Conservation (phyloP, 305 asterid species). For the Solanum hybrid region DNA sequence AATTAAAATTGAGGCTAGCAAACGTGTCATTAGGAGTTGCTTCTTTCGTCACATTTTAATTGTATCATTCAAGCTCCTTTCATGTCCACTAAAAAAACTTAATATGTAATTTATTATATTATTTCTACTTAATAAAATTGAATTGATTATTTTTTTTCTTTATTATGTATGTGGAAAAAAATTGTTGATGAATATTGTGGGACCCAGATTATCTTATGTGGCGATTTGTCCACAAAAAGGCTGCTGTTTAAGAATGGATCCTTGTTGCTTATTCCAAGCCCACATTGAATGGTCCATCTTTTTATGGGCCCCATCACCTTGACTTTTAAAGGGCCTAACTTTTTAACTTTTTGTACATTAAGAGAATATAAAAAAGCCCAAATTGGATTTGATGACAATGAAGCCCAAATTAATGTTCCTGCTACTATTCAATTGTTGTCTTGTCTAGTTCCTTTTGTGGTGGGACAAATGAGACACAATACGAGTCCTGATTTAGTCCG, state of each 20-base stretch:
- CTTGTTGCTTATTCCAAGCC: not conserved
- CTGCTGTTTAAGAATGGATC: not conserved
- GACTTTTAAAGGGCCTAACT: not conserved
- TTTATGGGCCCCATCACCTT: not conserved
- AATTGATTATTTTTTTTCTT: not conserved
- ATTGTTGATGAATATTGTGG: not conserved
- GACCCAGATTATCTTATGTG: not conserved
- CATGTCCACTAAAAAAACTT: not conserved
- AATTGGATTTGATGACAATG: not conserved
- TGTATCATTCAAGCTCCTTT: not conserved
- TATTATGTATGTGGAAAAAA: not conserved
- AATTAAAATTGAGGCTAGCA: not conserved
- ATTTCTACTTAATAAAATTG: not conserved
- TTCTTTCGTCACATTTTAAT: not conserved
- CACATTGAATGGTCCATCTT: not conserved
- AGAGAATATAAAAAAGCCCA: not conserved
- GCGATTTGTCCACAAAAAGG: not conserved
- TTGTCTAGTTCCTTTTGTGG: not conserved
- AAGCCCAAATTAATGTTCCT: not conserved
- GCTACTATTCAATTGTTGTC: not conserved
- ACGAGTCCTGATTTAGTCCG: no score
- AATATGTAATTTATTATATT: no score
- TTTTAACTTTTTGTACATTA: not conserved
- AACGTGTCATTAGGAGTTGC: not conserved
- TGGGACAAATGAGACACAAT: not conserved